Conservation (phyloP, 306 rosid genomes). For the Echinosophora koreensis region DNA sequence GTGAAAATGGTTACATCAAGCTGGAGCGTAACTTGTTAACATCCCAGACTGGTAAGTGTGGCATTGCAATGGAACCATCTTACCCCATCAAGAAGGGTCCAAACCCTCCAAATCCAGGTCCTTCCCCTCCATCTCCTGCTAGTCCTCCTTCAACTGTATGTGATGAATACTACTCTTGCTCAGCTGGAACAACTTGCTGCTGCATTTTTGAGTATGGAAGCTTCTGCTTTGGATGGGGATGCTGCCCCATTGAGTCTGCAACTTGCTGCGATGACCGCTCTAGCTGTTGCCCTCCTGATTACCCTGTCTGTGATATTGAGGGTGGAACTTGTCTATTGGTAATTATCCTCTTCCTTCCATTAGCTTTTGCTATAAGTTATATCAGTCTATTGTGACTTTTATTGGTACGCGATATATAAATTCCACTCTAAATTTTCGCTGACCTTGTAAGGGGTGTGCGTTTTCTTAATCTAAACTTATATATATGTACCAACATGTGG, state of each 20-base stretch:
- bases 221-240: conserved; percentile 91
- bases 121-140: conserved; percentile 72
- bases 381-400: neutral
- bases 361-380: neutral
- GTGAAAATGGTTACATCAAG: conserved; percentile 80
- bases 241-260: conserved; percentile 85
- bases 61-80: conserved; percentile 82
- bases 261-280: conserved; percentile 80
- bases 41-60: conserved; percentile 70
- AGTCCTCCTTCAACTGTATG: conserved; percentile 69
- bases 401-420: too few species aligned
- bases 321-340: conserved; percentile 77
- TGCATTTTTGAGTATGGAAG: conserved; percentile 65
- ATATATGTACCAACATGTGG: too few species aligned
- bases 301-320: conserved; percentile 71
- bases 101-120: conserved; percentile 87
- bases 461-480: too few species aligned
- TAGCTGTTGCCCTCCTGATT: conserved; percentile 88
- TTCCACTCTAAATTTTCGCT: too few species aligned
- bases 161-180: conserved; percentile 76
- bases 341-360: conserved; percentile 29
- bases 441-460: too few species aligned
- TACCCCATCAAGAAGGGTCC: conserved; percentile 78
- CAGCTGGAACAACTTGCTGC: conserved; percentile 78
- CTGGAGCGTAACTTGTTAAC: conserved; percentile 64